Evolutionary conservation across 768 basidiomycete genomes (phyloP), one percentile per base, ranked within the genome.

Genomic region (Mycena rosella): DNA sequence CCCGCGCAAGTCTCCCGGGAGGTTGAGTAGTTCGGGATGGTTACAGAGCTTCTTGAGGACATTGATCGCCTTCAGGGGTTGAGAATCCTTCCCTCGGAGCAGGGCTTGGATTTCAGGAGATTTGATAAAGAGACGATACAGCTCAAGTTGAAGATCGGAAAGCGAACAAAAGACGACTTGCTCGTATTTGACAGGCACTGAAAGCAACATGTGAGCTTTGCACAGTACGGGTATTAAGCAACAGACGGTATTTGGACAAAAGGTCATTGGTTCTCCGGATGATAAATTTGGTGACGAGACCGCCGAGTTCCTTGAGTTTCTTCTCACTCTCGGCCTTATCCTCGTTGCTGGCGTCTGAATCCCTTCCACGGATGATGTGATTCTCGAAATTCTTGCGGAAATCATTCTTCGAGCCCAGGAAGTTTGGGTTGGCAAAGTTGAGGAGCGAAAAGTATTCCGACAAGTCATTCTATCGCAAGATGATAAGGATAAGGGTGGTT

Each of bases 161-260:
- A 94, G 86, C 45, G 88, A 86, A 77, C 96, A 98, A 79, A 98
- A 98, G 0, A 98, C 96, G 67, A 98, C 93, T 66, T 98, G 96
- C 77, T 99, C 98, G 81, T 99, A 99, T 78, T 99, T 99, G 81
- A 99, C 95, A 11, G 98, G 98, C 30, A 99, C 97, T 99, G 74
- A 2, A 53, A 27, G 14, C 10, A 61, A 38, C 63, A 61, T 71
- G 38, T 40, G 52, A 63, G 66, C 20, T 42, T 52, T 65, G 72
- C 48, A 20, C 40, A 15, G 22, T 60, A 29, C n/a, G 48, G 52
- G 60, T 27, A 42, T 13, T 27, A 57, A 18, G 22, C 14, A 18
- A 88, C 95, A 71, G 68, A 96, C 96, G 79, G 74, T 98, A 98
- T 83, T 98, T 98, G 15, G 96, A 96, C 45, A 98, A 83, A 24